Conservation (phyloP, 1,284 basidiomycete genomes). For the Cutaneotrichosporon mucoides region DNA sequence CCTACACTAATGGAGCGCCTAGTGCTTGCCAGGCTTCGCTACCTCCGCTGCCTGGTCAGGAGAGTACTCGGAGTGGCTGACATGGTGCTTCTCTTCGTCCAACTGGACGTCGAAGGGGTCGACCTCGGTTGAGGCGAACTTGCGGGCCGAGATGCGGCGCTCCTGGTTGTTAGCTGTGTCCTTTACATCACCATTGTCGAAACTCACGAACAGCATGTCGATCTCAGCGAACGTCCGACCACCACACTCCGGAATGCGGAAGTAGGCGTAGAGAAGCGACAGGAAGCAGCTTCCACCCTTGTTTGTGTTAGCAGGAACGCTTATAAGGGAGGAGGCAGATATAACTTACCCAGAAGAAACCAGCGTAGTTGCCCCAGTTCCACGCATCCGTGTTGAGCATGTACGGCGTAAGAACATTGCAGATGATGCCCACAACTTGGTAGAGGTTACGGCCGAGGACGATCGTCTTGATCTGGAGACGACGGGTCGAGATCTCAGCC, state of each 20-base stretch:
- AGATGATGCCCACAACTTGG: slow-evolving; percentile 49
- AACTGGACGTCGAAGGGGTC: slow-evolving; percentile 19
- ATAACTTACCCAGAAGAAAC: slow-evolving; percentile 29
- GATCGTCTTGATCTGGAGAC: slow-evolving; percentile 54
- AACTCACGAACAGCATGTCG: slow-evolving; percentile 45
- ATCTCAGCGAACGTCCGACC: slow-evolving; percentile 51
- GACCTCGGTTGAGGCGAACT: slow-evolving; percentile 26
- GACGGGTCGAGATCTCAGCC: slow-evolving; percentile 52
- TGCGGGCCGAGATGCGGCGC: slow-evolving; percentile 25
- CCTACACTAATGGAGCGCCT: no score
- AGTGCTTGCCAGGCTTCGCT: no score
- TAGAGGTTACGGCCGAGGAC: slow-evolving; percentile 52
- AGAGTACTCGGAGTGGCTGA: neutral
- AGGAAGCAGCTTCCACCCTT: slow-evolving; percentile 35
- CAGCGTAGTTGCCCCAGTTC: slow-evolving; percentile 43
- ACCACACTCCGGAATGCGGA: slow-evolving; percentile 39
- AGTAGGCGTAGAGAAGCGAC: slow-evolving; percentile 33
- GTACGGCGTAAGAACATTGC: slow-evolving; percentile 48
- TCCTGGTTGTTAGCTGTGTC: slow-evolving; percentile 5
- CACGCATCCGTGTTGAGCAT: slow-evolving; percentile 52
- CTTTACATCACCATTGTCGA: neutral
- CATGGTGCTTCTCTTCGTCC: slow-evolving; percentile 1
- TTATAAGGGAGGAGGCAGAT: slow-evolving; percentile 17
- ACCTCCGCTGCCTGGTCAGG: neutral
- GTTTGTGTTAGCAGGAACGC: slow-evolving; percentile 39